Base-by-base conservation (phyloP, 2,329 filamentous ascomycete genomes). In the Cladosporium sp. region DNA sequence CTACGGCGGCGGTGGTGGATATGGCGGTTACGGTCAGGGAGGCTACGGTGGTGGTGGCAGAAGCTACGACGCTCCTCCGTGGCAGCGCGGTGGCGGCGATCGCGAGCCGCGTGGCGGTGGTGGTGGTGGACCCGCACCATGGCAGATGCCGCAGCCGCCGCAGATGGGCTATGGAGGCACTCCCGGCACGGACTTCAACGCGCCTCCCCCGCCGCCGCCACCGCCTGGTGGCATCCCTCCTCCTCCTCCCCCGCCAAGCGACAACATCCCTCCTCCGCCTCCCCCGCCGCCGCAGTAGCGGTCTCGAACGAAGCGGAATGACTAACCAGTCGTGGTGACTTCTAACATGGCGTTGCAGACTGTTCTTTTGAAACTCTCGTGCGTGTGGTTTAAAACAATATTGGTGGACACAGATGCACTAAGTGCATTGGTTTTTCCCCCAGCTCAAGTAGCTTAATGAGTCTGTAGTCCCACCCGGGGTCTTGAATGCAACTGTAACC, bases 181-280 rank as follows among this genome's bases (percentile, higher is more conserved):
- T 34, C 53, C 52, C 5, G 56, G 49, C 28, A 49, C 45, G 50
- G 56, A 49, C 53, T 58, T 57, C 32, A 58, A 59, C 49, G 61
- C 58, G 49, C 57, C 60, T 3, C 60, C 75, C 53, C 72, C 77
- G 54, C 64, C 71, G 32, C 65, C 66, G 32, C 80, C 85, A 55
- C 82, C 85, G 63, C 69, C 69, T 55, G 71, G 70, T 41, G 72
- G 76, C 53, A 80, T 80, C 41, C 83, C 83, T 22, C 81, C 83
- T 22, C 81, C 83, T 1, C 81, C 83, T 1, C 80, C 82, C n/a
- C 79, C 81, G 19, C 79, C 80, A 56, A 77, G 76, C 51, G 75
- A 76, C 58, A 82, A 82, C 58, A 78, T 83, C 53, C 82, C 83
- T 35, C 83, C 80, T 35, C 83, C 80, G 11, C 83, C 83, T 18